Evolutionary conservation across 768 basidiomycete genomes (phyloP).

Genomic region (Gymnopilus dilepis): DNA sequence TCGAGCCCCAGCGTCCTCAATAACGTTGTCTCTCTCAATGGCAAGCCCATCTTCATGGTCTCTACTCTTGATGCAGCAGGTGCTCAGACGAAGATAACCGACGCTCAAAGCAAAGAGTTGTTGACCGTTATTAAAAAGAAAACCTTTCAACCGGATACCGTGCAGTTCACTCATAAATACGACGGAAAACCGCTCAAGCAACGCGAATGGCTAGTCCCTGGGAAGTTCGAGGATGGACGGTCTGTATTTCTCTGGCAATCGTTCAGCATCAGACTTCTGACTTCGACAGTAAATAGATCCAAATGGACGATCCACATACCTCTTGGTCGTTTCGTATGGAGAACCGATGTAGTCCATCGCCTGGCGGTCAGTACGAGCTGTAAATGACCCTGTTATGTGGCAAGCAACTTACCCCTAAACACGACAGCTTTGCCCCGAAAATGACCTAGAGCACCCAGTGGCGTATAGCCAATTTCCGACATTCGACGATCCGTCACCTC

Average conservation of each 20-base stretch:
- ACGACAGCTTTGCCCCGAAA: constrained; percentile 21
- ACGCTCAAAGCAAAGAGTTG: constrained; percentile 22
- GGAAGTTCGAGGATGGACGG: constrained; percentile 20
- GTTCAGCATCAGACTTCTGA: background rate
- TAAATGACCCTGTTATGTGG: background rate
- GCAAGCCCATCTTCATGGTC: constrained; percentile 24
- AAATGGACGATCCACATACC: constrained; percentile 16
- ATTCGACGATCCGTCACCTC: background rate
- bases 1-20: constrained; percentile 27
- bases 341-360: constrained; percentile 13
- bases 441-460: constrained; percentile 18
- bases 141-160: constrained; percentile 27
- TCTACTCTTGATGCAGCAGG: constrained; percentile 25
- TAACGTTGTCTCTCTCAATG: constrained; percentile 22
- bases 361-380: constrained; percentile 19
- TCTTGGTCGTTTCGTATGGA: constrained; percentile 23
- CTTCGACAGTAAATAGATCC: constrained; percentile 4
- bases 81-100: constrained; percentile 26
- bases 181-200: constrained; percentile 27
- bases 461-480: constrained; percentile 19
- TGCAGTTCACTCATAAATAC: constrained; percentile 27
- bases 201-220: constrained; percentile 27
- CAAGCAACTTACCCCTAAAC: background rate
- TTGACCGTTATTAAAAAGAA: constrained; percentile 25
- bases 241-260: constrained; percentile 6